Evolutionary conservation across 2,329 filamentous ascomycete genomes (phyloP).

Genomic region (Beauveria sp.): DNA sequence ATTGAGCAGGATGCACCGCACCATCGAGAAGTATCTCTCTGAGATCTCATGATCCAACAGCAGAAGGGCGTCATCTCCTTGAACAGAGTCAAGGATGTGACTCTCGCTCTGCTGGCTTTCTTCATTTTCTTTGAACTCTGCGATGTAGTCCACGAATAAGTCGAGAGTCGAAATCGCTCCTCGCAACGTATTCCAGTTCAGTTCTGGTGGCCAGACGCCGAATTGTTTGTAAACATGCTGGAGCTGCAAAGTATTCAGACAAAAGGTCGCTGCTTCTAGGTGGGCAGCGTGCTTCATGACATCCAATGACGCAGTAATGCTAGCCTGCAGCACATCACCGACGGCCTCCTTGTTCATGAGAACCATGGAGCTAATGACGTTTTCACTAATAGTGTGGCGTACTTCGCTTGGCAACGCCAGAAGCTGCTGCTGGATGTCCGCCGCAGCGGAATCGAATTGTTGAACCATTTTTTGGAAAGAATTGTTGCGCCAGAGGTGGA

Average conservation of each 20-base stretch:
- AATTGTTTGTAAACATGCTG: conserved; percentile 45
- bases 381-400: conserved; percentile 34
- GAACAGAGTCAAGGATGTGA: conserved; percentile 30
- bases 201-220: conserved; percentile 31
- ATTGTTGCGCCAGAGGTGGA: conserved; percentile 43
- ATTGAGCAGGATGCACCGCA: conserved; percentile 29
- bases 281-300: conserved; percentile 40
- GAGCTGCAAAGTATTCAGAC: conserved; percentile 42
- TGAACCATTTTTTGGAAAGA: conserved; percentile 51
- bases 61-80: conserved; percentile 39
- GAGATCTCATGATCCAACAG: conserved; percentile 43
- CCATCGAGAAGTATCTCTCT: conserved; percentile 39
- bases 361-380: conserved; percentile 42
- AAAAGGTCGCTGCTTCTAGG: conserved; percentile 40
- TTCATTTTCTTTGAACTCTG: conserved; percentile 31
- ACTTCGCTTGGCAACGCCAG: conserved; percentile 39
- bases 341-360: conserved; percentile 44
- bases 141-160: conserved; percentile 38
- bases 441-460: conserved; percentile 49
- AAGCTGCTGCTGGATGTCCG: conserved; percentile 50
- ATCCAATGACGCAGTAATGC: conserved; percentile 41
- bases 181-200: conserved; percentile 42
- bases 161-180: conserved; percentile 40
- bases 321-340: conserved; percentile 44
- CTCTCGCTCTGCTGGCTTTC: conserved; percentile 32